phyloP scores from a whole-genome alignment of 1,284 basidiomycete species.

The Wallemia mellicola region DNA sequence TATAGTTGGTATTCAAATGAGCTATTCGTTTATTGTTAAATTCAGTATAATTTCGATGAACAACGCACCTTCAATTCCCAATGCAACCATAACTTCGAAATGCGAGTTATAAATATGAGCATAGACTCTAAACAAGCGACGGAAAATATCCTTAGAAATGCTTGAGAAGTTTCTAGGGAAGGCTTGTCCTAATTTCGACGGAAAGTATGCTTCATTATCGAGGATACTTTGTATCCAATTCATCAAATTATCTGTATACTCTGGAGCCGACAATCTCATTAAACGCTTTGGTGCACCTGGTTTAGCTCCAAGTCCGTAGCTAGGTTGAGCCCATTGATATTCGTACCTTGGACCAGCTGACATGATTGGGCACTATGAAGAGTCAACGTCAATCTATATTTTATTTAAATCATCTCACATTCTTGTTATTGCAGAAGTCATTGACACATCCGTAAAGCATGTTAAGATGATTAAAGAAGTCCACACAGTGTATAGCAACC shows the following conservation, averaged over 20 bases:
- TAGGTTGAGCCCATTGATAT: slow-evolving; percentile 63
- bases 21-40: slow-evolving; percentile 22
- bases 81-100: slow-evolving; percentile 92
- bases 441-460: slow-evolving; percentile 89
- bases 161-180: slow-evolving; percentile 77
- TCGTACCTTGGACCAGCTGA: slow-evolving; percentile 91
- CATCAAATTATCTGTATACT: slow-evolving; percentile 95
- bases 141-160: slow-evolving; percentile 69
- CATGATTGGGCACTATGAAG: slow-evolving; percentile 76
- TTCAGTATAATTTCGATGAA: background rate
- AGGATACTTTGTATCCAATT: slow-evolving; percentile 86
- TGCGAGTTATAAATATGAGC: slow-evolving; percentile 98
- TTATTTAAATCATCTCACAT: slow-evolving; percentile 22
- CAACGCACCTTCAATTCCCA: slow-evolving; percentile 71
- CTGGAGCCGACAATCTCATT: slow-evolving; percentile 75
- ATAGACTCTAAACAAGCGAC: slow-evolving; percentile 84
- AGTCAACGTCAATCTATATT: background rate
- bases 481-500: slow-evolving; percentile 84
- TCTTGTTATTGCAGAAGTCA: slow-evolving; percentile 78
- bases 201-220: slow-evolving; percentile 78
- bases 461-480: slow-evolving; percentile 86
- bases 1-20: slow-evolving; percentile 93
- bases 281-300: slow-evolving; percentile 37
- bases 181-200: slow-evolving; percentile 80
- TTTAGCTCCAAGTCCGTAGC: slow-evolving; percentile 36